These are phyloP conservation scores for Lobosporangium transversale DNA, from an alignment of 192 early-diverging fungal genomes.

Conservation along the genomic window DNA sequence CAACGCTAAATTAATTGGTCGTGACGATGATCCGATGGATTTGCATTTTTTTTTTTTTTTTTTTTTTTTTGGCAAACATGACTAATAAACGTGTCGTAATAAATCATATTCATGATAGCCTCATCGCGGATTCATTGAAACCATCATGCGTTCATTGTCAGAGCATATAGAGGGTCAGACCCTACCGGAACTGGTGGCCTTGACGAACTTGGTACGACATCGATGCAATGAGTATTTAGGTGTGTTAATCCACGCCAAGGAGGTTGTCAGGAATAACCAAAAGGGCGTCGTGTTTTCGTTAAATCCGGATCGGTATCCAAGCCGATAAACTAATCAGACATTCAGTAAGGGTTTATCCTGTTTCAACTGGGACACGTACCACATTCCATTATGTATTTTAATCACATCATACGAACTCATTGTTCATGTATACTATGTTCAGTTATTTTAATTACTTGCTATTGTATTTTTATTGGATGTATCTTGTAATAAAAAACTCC, in stretches of 20 bases:
- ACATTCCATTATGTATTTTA: no score
- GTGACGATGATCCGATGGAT: no score
- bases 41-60: no score
- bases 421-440: no score
- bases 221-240: constrained; percentile 47
- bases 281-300: constrained; percentile 40
- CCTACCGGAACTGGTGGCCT: constrained; percentile 30
- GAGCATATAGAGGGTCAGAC: constrained; percentile 40
- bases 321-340: constrained; percentile 13
- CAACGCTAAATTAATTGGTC: background rate
- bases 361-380: no score
- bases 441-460: no score
- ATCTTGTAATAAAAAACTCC: no score
- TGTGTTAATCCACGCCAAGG: constrained; percentile 38
- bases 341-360: no score
- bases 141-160: constrained; percentile 41
- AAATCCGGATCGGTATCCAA: constrained; percentile 53
- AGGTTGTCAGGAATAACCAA: constrained; percentile 37
- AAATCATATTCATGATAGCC: constrained; percentile 33
- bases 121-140: constrained; percentile 34
- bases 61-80: background rate
- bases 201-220: constrained; percentile 28
- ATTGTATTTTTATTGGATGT: no score
- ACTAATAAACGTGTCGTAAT: no score
- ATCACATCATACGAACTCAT: no score